Evolutionary conservation across 768 basidiomycete genomes (phyloP), one percentile per base, ranked within the genome.

Genomic region (Calocybe gangraenosa): DNA sequence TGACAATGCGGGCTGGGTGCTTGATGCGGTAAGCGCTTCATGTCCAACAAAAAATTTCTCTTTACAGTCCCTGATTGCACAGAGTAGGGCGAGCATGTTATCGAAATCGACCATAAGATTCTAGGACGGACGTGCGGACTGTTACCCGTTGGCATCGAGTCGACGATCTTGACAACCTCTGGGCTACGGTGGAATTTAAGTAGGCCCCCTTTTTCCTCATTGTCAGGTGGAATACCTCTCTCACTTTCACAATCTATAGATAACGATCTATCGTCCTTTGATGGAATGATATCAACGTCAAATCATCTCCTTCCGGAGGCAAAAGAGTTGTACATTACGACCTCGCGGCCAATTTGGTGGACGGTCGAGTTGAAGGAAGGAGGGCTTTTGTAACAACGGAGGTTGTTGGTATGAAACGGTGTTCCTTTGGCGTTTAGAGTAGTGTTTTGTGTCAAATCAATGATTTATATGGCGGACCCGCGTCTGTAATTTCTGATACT

Each of bases 101-200:
- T 99, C 47, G 60, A 71, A 9, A 74, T 97, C 35, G 83, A 94
- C 56, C 87, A 90, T 52, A 56, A 64, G 0, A 53, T 82, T 7
- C 68, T 96, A 32, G 95, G 94, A 0, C 79, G 80, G 40, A 97
- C 94, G 0, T 99, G 96, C 60, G 96, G 94, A 0, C 75, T 98
- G n/a, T 76, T 99, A 8, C 96, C 96, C 1, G 77, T 98, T 2
- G 96, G 94, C 0, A 67, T 93, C 11, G 83, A 83, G 21, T 75
- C 72, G 3, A 86, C 92, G 0, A 63, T 79, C 13, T 68, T 98
- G n/a, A 79, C 86, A 2, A 97, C 93, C 0, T 75, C 66, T 1
- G 96, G 96, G 0, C 71, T 97, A 25, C 73, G 80, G 53, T 99
- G 96, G 96, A 86, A 99, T 63, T 63, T 96, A 36, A 76, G 94